Conservation (phyloP, 2,329 filamentous ascomycete genomes). For the Colletotrichum melonis region DNA sequence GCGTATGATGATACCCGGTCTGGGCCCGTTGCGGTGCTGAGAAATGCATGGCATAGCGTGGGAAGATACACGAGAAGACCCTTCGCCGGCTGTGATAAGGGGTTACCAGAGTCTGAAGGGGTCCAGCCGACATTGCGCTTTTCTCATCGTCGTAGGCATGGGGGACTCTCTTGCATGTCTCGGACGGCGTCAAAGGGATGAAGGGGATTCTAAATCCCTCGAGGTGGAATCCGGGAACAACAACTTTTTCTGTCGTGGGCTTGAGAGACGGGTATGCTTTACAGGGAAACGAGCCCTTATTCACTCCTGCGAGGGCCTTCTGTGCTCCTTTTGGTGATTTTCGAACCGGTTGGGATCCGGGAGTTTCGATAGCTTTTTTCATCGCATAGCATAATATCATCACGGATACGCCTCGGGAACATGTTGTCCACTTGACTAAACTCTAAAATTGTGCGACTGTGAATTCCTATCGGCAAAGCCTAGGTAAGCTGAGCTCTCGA, state of each 20-base stretch:
- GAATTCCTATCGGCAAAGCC: neutral
- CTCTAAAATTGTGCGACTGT: neutral
- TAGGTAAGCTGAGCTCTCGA: neutral
- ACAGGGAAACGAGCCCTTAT: neutral
- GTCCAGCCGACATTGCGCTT: neutral
- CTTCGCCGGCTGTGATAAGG: neutral
- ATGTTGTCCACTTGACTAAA: neutral
- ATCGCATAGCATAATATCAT: slow-evolving; percentile 28
- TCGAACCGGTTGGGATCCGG: neutral
- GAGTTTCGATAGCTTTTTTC: neutral
- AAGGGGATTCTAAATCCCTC: neutral
- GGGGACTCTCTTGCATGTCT: neutral
- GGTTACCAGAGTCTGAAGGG: neutral
- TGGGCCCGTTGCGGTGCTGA: neutral
- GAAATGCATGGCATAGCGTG: neutral
- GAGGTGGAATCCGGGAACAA: neutral
- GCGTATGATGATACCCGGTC: no score
- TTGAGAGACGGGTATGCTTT: neutral
- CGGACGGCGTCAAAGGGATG: neutral
- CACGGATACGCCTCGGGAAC: slow-evolving; percentile 3
- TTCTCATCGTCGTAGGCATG: neutral
- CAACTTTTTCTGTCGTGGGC: neutral
- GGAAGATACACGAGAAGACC: no score
- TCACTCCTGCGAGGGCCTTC: neutral
- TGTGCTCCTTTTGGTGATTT: neutral